Conservation (phyloP, 1,139 yeast genomes). For the Blastobotrys malaysiensis region DNA sequence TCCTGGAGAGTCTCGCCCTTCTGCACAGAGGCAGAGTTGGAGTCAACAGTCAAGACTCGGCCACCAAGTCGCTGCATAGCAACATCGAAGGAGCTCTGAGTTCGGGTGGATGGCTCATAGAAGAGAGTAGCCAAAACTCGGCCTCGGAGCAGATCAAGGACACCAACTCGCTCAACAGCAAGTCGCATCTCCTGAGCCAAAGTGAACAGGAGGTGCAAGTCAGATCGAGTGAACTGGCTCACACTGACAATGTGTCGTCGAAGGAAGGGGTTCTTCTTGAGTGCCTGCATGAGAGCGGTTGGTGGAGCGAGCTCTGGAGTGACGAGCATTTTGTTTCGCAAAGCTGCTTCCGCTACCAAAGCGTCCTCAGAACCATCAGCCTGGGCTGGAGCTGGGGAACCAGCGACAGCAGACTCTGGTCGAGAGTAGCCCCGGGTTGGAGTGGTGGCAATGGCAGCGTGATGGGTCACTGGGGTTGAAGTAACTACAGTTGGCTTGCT, state of each 20-base stretch:
- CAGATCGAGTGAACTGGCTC: conserved; percentile 76
- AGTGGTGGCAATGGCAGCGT: background rate
- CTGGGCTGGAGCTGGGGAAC: conserved; percentile 8
- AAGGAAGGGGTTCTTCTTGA: conserved; percentile 85
- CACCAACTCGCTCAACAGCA: conserved; percentile 96
- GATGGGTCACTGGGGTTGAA: conserved; percentile 21
- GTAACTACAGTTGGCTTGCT: conserved; percentile 28
- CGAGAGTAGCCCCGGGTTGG: background rate
- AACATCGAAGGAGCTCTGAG: conserved; percentile 93
- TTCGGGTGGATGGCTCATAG: conserved; percentile 97
- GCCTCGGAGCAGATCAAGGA: conserved; percentile 82
- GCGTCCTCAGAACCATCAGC: conserved; percentile 36
- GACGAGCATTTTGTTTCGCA: conserved; percentile 5
- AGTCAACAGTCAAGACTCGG: conserved; percentile 82
- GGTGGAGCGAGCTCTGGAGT: conserved; percentile 60
- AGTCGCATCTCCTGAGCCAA: conserved; percentile 98
- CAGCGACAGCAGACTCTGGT: conserved; percentile 1
- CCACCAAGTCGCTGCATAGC: conserved; percentile 99
- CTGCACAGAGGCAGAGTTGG: conserved; percentile 83
- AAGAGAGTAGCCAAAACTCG: conserved; percentile 91
- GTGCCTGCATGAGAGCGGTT: conserved; percentile 52
- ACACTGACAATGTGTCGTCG: conserved; percentile 86
- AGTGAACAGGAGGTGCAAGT: conserved; percentile 86
- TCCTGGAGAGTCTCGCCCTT: conserved; percentile 99
- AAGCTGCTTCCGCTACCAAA: conserved; percentile 47